A percentile compares a stretch with the other conserved stretches of the same genome.
Conservation (phyloP, 768 basidiomycete species). For the Gloeopeniophorella convolvens region DNA sequence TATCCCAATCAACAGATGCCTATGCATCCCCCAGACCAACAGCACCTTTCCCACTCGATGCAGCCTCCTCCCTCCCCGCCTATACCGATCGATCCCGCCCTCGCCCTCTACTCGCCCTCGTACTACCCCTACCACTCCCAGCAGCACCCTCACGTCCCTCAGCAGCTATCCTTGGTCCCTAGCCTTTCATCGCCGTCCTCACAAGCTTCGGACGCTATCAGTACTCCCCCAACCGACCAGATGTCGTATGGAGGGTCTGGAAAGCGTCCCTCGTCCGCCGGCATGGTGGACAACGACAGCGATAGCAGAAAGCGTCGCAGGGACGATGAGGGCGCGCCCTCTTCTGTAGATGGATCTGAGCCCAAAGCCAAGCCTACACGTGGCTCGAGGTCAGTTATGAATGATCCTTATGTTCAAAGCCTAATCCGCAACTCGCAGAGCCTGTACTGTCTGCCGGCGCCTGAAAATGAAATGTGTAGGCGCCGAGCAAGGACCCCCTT, state of each 20-base stretch:
- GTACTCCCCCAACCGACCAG: slow-evolving; percentile 64
- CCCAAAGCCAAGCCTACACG: slow-evolving; percentile 77
- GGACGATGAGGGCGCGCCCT: slow-evolving; percentile 45
- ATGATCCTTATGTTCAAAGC: background rate
- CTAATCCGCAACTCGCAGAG: slow-evolving; percentile 41
- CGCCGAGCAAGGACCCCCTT: slow-evolving; percentile 85
- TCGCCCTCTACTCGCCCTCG: slow-evolving; percentile 54
- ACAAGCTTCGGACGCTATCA: slow-evolving; percentile 69
- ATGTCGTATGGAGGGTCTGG: slow-evolving; percentile 38
- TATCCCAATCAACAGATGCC: slow-evolving; percentile 32
- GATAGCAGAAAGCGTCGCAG: slow-evolving; percentile 35
- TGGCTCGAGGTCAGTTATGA: slow-evolving; percentile 59
- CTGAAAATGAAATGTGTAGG: slow-evolving; percentile 93
- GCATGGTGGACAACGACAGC: slow-evolving; percentile 43
- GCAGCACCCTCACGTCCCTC: slow-evolving; percentile 43
- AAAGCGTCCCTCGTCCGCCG: slow-evolving; percentile 29
- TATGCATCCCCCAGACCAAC: slow-evolving; percentile 35
- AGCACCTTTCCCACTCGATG: slow-evolving; percentile 33
- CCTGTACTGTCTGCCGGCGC: slow-evolving; percentile 86
- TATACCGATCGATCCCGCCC: slow-evolving; percentile 63
- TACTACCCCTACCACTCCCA: slow-evolving; percentile 53
- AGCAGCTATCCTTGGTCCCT: slow-evolving; percentile 44
- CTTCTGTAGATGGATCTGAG: slow-evolving; percentile 50
- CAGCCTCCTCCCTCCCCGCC: slow-evolving; percentile 54
- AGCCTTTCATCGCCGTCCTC: slow-evolving; percentile 75